Evolutionary conservation across 495 filamentous ascomycete species (phyloP), one percentile per base, ranked within the genome.

Genomic region (Aspergillus haitiensis): DNA sequence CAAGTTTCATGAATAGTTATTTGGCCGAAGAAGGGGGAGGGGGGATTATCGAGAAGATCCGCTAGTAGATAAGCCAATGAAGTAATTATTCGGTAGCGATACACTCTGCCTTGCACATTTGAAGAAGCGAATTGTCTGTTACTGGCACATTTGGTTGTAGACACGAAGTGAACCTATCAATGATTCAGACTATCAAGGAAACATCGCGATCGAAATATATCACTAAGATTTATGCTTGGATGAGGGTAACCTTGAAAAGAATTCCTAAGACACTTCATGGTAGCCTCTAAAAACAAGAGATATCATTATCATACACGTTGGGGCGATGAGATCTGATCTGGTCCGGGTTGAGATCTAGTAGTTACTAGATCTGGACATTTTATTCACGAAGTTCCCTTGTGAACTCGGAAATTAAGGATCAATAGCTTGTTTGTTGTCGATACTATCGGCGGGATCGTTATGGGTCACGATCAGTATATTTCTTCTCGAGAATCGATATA

Each of bases 401-500:
- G n/a, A 37, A 37, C 12, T 53, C 42, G 8, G n/a, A 13, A 40
- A 35, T 48, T 54, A 49, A 54, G 50, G 32, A 54, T 36, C 31
- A 46, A 42, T 45, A 52, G 39, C 27, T 37, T 18, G 8, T 10
- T 27, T 51, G 49, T 10, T 10, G 47, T 13, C 31, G 7, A 32
- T 27, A 5, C 27, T 6, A 31, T 32, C 16, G 8, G 32, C 6
- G 11, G 21, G 40, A 16, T 16, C 13, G 31, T 40, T 34, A 45
- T 40, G 45, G 33, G 12, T 48, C 33, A 36, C 48, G 61, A 46
- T 34, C 44, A 47, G 50, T 31, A 48, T 44, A 32, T 46, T 51
- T 45, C 42, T 55, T 47, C 35, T 42, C n/a, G 11, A 39, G 18
- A 36, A 33, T 52, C 64, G 63, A 62, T 66, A 60, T 66, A 66